Conservation (phyloP, 2,329 filamentous ascomycete genomes). For the Ophiostoma quercus region DNA sequence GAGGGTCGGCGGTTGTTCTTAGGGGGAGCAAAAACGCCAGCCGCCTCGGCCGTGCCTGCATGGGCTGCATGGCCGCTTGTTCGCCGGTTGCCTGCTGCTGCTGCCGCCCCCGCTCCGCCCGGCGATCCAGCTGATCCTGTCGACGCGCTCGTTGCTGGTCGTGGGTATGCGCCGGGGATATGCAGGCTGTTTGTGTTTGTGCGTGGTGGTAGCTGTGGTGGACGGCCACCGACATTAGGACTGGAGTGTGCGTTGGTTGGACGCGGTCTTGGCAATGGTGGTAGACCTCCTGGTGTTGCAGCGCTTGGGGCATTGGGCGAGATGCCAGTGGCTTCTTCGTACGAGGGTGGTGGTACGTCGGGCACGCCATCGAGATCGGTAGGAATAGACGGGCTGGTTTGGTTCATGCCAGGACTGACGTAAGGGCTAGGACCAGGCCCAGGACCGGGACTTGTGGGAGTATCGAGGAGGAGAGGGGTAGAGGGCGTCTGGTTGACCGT, state of each 20-base stretch:
- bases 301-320: not conserved
- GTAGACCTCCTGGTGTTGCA: not conserved
- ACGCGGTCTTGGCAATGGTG: not conserved
- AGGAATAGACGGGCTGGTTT: not conserved
- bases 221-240: not conserved
- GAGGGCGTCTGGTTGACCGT: slow-evolving; percentile 25
- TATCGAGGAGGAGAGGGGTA: slow-evolving; percentile 21
- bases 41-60: not conserved
- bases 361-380: slow-evolving; percentile 12
- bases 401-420: not conserved
- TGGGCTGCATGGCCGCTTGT: not conserved
- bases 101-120: not conserved
- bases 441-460: not conserved
- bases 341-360: slow-evolving; percentile 26
- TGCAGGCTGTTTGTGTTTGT: not conserved
- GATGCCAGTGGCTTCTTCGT: slow-evolving; percentile 27
- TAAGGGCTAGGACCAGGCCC: not conserved
- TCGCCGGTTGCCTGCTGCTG: not conserved
- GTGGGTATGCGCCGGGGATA: slow-evolving; percentile 10
- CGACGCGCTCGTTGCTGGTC: not conserved
- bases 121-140: not conserved
- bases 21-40: not conserved
- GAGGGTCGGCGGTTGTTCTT: not conserved
- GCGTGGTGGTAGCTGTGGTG: slow-evolving; percentile 1
- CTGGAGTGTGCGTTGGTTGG: not conserved